These are phyloP conservation scores for Pilaira anomala DNA, from an alignment of 192 early-diverging fungal genomes.

Conservation along the genomic window DNA sequence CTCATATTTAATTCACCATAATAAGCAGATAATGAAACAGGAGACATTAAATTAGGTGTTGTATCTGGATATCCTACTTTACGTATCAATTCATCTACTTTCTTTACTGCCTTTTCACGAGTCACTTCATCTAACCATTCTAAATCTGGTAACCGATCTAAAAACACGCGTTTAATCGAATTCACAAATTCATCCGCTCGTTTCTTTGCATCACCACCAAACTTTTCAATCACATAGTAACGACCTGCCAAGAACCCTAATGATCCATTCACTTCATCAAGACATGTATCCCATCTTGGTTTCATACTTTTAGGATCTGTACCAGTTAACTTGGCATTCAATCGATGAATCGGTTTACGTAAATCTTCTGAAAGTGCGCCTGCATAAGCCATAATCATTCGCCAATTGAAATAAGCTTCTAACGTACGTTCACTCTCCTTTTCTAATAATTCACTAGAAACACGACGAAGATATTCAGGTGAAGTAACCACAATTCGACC, in stretches of 20 bases:
- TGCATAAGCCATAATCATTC: constrained; percentile 36
- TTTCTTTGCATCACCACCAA: constrained; percentile 46
- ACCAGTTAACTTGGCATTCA: constrained; percentile 42
- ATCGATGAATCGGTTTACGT: constrained; percentile 35
- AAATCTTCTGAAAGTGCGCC: constrained; percentile 38
- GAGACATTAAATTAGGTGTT: constrained; percentile 36
- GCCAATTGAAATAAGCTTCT: constrained; percentile 55
- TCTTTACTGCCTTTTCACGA: constrained; percentile 36
- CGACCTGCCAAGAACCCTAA: constrained; percentile 43
- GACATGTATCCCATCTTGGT: constrained; percentile 49
- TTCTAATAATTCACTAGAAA: constrained; percentile 34
- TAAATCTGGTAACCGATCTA: constrained; percentile 35
- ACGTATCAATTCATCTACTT: constrained; percentile 38
- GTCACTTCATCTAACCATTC: constrained; percentile 49
- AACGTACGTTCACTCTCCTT: constrained; percentile 35
- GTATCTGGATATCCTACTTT: constrained; percentile 47
- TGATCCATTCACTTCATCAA: constrained; percentile 30
- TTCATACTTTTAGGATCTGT: constrained; percentile 42
- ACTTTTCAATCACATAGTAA: constrained; percentile 43
- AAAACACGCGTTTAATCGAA: constrained; percentile 39
- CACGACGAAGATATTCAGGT: constrained; percentile 31
- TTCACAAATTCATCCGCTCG: constrained; percentile 46
- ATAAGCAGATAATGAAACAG: constrained; percentile 41
- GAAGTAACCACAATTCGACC: constrained; percentile 28
- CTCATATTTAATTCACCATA: constrained; percentile 33